Evolutionary conservation across 2,329 filamentous ascomycete species (phyloP), one percentile per base, ranked within the genome.

Genomic region (Colletotrichum echinochloae): DNA sequence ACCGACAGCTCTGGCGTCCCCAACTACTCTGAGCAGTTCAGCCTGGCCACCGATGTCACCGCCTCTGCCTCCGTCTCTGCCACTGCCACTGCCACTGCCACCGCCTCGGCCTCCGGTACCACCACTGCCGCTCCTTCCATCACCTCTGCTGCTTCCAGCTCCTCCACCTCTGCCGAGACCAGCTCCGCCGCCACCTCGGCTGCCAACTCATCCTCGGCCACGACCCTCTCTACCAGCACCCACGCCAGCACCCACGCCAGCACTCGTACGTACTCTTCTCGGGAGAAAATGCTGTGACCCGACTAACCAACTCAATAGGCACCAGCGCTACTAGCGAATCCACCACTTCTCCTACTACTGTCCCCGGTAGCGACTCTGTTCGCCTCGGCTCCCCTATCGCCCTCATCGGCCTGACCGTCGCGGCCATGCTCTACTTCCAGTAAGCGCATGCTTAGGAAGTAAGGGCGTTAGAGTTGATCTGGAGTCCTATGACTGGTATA

Each of bases 21-120:
- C 76, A 87, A 87, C 83, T 87, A 83, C 81, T 83, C 81, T 74
- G 5, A 68, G 16, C 78, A 78, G 76, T 86, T 84, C 77, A 18
- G 72, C 9, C 73, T 83, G 60, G 76, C 72, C 28, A 75, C 65
- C 73, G 74, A 61, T 30, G 74, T 74, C 74, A 51, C 74, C 39
- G 69, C 71, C 51, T 60, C 73, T 30, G 63, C 67, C 23, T 62
- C 71, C 8, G 64, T 60, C 41, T 61, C 70, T 28, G 63, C 54
- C 60, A 71, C 60, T 56, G 63, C 69, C 37, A 18, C 37, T 39
- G 12, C 62, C 62, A 26, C 73, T 11, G 64, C 70, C 23, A 66
- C 74, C 33, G 72, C 63, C 57, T 49, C 51, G 39, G 70, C 65
- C 39, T 64, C 60, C 28, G 56, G 55, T 64, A 48, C 69, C 48